Base-by-base conservation (phyloP, 2,329 filamentous ascomycete genomes). In the Aspergillus ochraceus region DNA sequence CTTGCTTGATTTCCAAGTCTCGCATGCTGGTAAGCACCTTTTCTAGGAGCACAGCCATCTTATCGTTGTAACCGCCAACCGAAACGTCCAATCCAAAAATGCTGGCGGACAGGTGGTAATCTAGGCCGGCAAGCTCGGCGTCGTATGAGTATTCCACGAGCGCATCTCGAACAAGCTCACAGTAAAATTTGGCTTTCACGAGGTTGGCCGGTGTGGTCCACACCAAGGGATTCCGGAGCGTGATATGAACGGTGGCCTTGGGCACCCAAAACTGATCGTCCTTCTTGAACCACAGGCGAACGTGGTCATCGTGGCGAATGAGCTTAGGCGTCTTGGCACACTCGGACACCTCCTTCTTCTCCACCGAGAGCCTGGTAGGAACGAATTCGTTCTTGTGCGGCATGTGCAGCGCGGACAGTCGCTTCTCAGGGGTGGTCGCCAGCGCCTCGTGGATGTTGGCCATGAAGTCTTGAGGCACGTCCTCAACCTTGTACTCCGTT, bases 201-300 rank as follows among this genome's bases (percentile, higher is more conserved):
- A 86, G 83, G 62, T 90, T 93, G 58, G 90, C 88, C 1, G 92
- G 90, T 4, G 90, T 92, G 1, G 90, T 85, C 72, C 87, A 88
- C n/a, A 90, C 87, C 50, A 96, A 77, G 0, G 92, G 90, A 60
- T 89, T 96, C 68, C 88, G 86, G 65, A 96, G 83, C 66, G 88
- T 91, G 64, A 97, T 86, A 65, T 92, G 86, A 19, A 98, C 81
- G 60, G 92, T 95, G 3, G 91, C 95, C 75, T 96, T 97, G 9
- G 95, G 95, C 10, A 98, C 95, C 93, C 94, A 98, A 77, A 98
- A 99, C 0, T 89, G 92, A 68, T 99, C 95, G 70, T 99, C 95
- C 78, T 98, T 98, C 81, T 99, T 99, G 82, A 88, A 97, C 95
- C 95, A 99, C 2, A 91, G 89, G 30, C 93, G 88, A 0, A 91